These are phyloP conservation scores for Eremochloa ophiuroides DNA, from an alignment of 176 grass and related monocot genomes.

Conservation along the genomic window DNA sequence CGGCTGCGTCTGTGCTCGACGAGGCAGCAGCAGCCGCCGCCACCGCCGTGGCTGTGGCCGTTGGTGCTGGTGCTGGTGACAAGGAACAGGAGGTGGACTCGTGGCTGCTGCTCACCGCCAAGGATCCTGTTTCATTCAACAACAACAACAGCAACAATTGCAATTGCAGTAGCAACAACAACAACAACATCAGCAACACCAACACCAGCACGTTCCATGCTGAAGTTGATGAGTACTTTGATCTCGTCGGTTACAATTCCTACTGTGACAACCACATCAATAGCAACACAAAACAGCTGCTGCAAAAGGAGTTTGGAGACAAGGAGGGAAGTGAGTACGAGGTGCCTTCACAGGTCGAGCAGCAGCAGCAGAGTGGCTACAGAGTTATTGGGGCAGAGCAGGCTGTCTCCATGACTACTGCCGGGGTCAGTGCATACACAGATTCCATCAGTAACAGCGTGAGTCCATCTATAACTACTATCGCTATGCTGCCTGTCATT, in stretches of 20 bases:
- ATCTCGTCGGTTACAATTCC: slow-evolving; percentile 59
- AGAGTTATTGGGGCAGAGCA: slow-evolving; percentile 25
- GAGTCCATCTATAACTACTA: slow-evolving; percentile 63
- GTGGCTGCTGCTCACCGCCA: slow-evolving; percentile 26
- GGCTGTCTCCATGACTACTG: slow-evolving; percentile 27
- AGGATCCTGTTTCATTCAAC: too few species aligned
- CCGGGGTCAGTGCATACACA: slow-evolving; percentile 43
- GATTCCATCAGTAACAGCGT: slow-evolving; percentile 57
- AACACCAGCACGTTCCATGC: slow-evolving; percentile 8
- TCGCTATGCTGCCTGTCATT: too few species aligned
- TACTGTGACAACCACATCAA: slow-evolving; percentile 43
- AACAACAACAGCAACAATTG: background rate
- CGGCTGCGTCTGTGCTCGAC: background rate
- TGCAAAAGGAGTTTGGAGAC: slow-evolving; percentile 28
- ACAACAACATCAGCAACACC: background rate
- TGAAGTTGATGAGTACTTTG: slow-evolving; percentile 62
- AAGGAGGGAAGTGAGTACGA: slow-evolving; percentile 40
- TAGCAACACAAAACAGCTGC: slow-evolving; percentile 14
- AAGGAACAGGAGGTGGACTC: slow-evolving; percentile 45
- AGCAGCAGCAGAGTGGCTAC: slow-evolving; percentile 33
- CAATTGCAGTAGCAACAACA: background rate
- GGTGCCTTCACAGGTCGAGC: slow-evolving; percentile 45
- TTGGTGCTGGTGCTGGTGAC: background rate
- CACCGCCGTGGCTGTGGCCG: background rate
- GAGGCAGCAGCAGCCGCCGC: background rate